Base-by-base conservation (phyloP, 768 basidiomycete species). In the Termitomyces sp. region DNA sequence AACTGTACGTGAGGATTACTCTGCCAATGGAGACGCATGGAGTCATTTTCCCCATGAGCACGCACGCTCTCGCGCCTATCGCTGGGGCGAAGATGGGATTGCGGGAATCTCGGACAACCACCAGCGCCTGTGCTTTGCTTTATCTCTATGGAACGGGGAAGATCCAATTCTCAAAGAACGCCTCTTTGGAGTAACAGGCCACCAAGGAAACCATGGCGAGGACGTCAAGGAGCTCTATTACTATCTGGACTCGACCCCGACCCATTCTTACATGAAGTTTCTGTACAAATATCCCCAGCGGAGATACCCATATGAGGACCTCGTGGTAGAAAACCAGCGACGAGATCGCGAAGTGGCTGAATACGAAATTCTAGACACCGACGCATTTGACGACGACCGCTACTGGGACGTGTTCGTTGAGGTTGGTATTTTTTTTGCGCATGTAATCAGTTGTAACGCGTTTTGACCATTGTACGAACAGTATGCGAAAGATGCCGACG, bases 371-470 rank as follows among this genome's bases (percentile, higher is more conserved):
- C 75, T 96, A 73, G 96, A 98, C 72, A 93, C 94, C 0, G 94
- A 93, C 61, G 84, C 81, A 1, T 97, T 98, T 69, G 92, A 96
- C 61, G 92, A 92, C 36, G 90, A 98, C 73, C 81, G 90, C 11
- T 99, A 99, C 74, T 99, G 97, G 97, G 97, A 99, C 72, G 87
- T 99, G 40, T 99, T 98, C 67, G 88, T 98, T 58, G 96, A 99
- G 87, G 95, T 93, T 60, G 54, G 87, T 76, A 3, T 36, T 58
- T 35, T 22, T 55, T 22, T 53, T 46, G 38, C 39, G 55, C 52
- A n/a, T 24, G 33, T 50, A 36, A 18, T 33, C 24, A 35, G 13
- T n/a, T 59, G n/a, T 38, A 20, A 40, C 36, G 54, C 62, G 54
- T 55, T 61, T 48, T 52, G 22, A 61, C 57, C 32, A 46, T 38